Percentiles rank a stretch among this genome's conserved stretches.
Conservation (phyloP, 495 filamentous ascomycete species). For the Paragyromitra xinjiangensis region DNA sequence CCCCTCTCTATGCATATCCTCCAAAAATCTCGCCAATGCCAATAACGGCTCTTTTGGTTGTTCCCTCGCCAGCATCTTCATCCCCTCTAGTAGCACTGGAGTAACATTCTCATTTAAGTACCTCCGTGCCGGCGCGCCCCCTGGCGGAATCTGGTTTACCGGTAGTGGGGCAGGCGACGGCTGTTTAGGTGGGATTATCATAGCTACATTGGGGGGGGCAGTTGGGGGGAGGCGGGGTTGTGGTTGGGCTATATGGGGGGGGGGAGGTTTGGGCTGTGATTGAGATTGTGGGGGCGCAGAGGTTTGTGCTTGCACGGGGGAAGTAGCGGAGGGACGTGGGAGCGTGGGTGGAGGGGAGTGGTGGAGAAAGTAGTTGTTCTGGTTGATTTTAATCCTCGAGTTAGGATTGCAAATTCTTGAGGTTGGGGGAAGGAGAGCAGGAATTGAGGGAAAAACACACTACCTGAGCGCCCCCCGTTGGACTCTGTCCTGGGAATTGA, state of each 20-base stretch:
- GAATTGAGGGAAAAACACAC: neutral
- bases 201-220: slow-evolving; percentile 59
- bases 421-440: neutral
- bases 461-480: slow-evolving; percentile 34
- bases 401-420: slow-evolving; percentile 11
- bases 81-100: slow-evolving; percentile 82
- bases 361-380: slow-evolving; percentile 47
- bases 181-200: slow-evolving; percentile 54
- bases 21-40: slow-evolving; percentile 83
- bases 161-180: slow-evolving; percentile 63
- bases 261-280: slow-evolving; percentile 36
- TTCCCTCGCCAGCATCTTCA: slow-evolving; percentile 85
- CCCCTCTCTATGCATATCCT: slow-evolving; percentile 80
- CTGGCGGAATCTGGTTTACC: slow-evolving; percentile 65
- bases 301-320: slow-evolving; percentile 21
- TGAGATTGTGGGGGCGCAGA: neutral
- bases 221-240: slow-evolving; percentile 59
- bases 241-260: slow-evolving; percentile 54
- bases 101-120: slow-evolving; percentile 93
- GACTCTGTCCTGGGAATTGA: slow-evolving; percentile 33
- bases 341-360: slow-evolving; percentile 45
- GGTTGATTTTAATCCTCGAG: neutral
- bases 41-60: slow-evolving; percentile 87
- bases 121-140: slow-evolving; percentile 84
- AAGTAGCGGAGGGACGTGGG: slow-evolving; percentile 52